Evolutionary conservation across 768 basidiomycete species (phyloP), one percentile per base, ranked within the genome.

Genomic region (Mycena alexandri): DNA sequence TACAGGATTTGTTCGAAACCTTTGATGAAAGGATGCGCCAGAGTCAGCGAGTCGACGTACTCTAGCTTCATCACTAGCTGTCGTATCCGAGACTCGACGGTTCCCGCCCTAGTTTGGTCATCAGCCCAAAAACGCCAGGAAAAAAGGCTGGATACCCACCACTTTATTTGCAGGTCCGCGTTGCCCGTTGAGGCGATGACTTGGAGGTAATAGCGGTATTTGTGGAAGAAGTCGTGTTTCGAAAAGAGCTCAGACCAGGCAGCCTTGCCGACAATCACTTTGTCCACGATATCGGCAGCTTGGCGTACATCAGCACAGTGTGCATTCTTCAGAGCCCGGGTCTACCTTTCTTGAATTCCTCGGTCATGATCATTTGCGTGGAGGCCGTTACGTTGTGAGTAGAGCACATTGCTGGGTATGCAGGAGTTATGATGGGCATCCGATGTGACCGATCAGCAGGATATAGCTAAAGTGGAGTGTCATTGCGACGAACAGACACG

Each of bases 361-460:
- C 91, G 0, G 93, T 96, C 85, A 98, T 95, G 61, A 99, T 93
- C 85, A 92, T 90, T 80, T 98, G 95, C 6, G 97, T 99, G 11
- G 96, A 98, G 47, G 89, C 88, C 57, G 95, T 96, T 67, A 99
- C 96, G 74, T 99, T 99, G 81, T 99, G 98, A 19, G 98, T 99
- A 25, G 97, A 89, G 78, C 97, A 99, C 97, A 99, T 99, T 8
- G 97, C 91, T 51, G 98, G 98, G 79, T 98, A 99, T 13, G 98
- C 96, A 4, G 98, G 98, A 2, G 98, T 99, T 73, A 99, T 99
- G 75, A 99, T 98, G 14, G 98, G 98, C 98, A 99, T 99, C 71
- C 95, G 88, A 80, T 99, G 98, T n/a, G 93, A 87, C 64, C 93
- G 86, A 78, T 98, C 96, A 66, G 89, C 89, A 6, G 95, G 95